phyloP scores from a whole-genome alignment of 2,329 filamentous ascomycete species.

The Xylariaceae sp. region DNA sequence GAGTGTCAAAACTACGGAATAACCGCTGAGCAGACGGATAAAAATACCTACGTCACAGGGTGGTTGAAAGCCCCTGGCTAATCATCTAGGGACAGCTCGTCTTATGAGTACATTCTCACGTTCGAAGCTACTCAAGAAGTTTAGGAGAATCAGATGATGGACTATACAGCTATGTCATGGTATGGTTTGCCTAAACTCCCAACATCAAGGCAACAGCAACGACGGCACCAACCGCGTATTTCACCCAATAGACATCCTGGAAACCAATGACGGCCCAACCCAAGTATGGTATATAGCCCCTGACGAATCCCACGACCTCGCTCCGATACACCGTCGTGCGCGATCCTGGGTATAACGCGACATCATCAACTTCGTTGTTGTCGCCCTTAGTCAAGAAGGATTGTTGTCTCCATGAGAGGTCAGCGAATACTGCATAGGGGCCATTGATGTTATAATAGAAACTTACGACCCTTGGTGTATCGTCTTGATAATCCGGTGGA shows the following conservation, averaged over 20 bases:
- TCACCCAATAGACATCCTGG: not conserved
- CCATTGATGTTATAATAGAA: not conserved
- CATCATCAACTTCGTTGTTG: not conserved
- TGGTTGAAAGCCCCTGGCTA: too few relatives aligned
- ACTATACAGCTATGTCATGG: too few relatives aligned
- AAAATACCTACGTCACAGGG: too few relatives aligned
- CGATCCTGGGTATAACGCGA: not conserved
- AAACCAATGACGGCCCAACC: not conserved
- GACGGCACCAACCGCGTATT: not conserved
- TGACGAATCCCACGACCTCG: conserved; percentile 1
- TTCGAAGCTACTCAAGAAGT: too few relatives aligned
- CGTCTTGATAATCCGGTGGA: not conserved
- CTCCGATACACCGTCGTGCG: not conserved
- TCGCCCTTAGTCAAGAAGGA: not conserved
- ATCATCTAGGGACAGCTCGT: too few relatives aligned
- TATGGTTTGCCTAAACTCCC: not conserved
- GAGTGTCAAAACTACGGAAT: too few relatives aligned
- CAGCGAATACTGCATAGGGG: not conserved
- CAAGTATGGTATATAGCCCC: not conserved
- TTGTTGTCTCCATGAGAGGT: not conserved
- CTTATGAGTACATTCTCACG: too few relatives aligned
- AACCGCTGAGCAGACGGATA: too few relatives aligned
- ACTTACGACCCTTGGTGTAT: not conserved
- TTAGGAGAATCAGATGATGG: too few relatives aligned
- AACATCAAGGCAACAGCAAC: not conserved